Evolutionary conservation across 2,329 filamentous ascomycete species (phyloP), one percentile per base, ranked within the genome.

Genomic region (Conoideocrella luteorostrata): DNA sequence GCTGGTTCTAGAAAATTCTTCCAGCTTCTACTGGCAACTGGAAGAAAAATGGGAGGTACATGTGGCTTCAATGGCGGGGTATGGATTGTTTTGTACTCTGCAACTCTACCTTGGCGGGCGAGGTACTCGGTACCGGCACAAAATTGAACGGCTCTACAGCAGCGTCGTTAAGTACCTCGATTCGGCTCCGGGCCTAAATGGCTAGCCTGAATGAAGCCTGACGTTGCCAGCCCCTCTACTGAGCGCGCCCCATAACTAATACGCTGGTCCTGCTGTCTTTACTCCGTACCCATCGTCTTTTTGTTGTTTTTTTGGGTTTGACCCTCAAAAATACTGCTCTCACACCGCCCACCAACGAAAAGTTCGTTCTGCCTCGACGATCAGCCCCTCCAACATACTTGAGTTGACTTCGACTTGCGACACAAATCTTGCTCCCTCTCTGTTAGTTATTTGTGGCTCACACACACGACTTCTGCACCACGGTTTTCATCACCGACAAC

Each of bases 1-100:
- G n/a, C n/a, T 18, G 37, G 32, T 35, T 51, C 51, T 53, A 42
- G 51, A 52, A 52, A 45, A 26, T 53, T 53, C 51, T 52, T 33
- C 39, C 39, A 17, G 36, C 35, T 52, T 52, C 49, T 43, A 50
- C 45, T 39, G 39, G 34, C 34, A 20, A 20, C 34, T 22, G 22
- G 34, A 22, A 20, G 17, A 37, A n/a, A n/a, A n/a, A n/a, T n/a
- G 32, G 32, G 17, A 30, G 23, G 32, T 39, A 29, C 37, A 26
- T 39, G 15, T 13, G 7, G 15, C 4, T 5, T n/a, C 23, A 7
- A 28, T 39, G 23, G 37, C 23, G 23, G 37, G 37, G 37, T 18
- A 7, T 9, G 13, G 18, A 10, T 28, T 3, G 7, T 11, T 22
- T 22, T n/a, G 34, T 37, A 37, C 21, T 20, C 23, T 3, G 12